Percentiles rank a stretch among this genome's conserved stretches.
Conservation (phyloP, 2,329 filamentous ascomycete genomes). For the Teratosphaeria nubilosa region DNA sequence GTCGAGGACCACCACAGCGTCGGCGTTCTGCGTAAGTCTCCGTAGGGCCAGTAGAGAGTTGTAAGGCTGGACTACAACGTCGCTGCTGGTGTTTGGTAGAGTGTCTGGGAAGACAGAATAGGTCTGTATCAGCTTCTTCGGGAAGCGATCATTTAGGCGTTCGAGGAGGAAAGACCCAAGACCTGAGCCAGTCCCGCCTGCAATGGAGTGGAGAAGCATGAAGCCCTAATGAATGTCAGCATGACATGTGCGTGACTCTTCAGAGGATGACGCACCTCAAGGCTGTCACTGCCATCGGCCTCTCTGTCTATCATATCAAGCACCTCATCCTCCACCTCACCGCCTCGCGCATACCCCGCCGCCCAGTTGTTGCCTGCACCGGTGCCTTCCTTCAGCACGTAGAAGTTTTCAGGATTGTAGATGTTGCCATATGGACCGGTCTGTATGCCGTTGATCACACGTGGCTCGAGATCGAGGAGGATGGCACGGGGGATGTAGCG, state of each 20-base stretch:
- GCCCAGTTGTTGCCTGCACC: conserved; percentile 99
- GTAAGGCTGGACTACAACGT: conserved; percentile 96
- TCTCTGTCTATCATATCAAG: conserved; percentile 99
- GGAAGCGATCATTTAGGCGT: conserved; percentile 90
- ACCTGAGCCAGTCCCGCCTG: conserved; percentile 92
- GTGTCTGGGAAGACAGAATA: conserved; percentile 98
- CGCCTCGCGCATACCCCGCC: conserved; percentile 86
- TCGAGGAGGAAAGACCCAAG: conserved; percentile 90
- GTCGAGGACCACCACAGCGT: conserved; percentile 94
- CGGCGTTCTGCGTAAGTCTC: conserved; percentile 85
- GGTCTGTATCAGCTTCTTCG: conserved; percentile 98
- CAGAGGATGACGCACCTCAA: conserved; percentile 54
- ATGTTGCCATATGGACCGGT: conserved; percentile 94
- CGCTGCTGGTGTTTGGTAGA: conserved; percentile 55
- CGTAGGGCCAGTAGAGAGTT: conserved; percentile 92
- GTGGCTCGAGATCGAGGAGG: conserved; percentile 85
- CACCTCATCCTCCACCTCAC: conserved; percentile 87
- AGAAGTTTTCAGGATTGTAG: conserved; percentile 99
- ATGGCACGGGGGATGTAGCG: conserved; percentile 96
- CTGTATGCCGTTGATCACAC: conserved; percentile 88
- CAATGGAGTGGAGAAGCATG: conserved; percentile 98
- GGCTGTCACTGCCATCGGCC: conserved; percentile 91
- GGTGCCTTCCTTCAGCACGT: conserved; percentile 83
- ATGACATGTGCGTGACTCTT: neutral
- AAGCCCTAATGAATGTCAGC: conserved; percentile 54